Conservation (phyloP, 1,139 yeast genomes). For the Citeromyces siamensis region DNA sequence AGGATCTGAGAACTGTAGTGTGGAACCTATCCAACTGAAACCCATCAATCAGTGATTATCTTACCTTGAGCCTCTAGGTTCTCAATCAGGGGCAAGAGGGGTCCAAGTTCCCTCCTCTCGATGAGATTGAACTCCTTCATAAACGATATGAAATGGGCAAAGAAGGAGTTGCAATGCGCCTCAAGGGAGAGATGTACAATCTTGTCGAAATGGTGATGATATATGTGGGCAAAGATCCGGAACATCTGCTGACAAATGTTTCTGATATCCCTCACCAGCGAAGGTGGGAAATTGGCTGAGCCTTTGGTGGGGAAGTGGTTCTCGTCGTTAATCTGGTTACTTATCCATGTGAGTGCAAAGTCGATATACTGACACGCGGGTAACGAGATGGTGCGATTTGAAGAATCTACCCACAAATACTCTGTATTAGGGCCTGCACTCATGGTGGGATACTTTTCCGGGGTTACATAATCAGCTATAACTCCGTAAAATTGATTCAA, state of each 20-base stretch:
- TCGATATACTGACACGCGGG: slow-evolving; percentile 94
- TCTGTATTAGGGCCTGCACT: slow-evolving; percentile 90
- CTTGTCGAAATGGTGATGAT: slow-evolving; percentile 89
- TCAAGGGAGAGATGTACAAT: slow-evolving; percentile 82
- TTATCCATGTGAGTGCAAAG: slow-evolving; percentile 84
- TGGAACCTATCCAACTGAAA: slow-evolving; percentile 16
- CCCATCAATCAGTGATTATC: slow-evolving; percentile 20
- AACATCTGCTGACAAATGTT: slow-evolving; percentile 89
- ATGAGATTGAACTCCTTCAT: slow-evolving; percentile 73
- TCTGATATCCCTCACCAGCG: slow-evolving; percentile 70
- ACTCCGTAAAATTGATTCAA: slow-evolving; percentile 83
- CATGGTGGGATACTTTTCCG: slow-evolving; percentile 87
- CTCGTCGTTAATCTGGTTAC: slow-evolving; percentile 79
- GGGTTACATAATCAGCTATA: slow-evolving; percentile 78
- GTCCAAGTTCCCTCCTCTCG: slow-evolving; percentile 70
- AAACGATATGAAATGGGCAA: slow-evolving; percentile 89
- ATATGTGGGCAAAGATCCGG: slow-evolving; percentile 92
- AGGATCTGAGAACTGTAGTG: slow-evolving; percentile 31
- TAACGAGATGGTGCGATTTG: slow-evolving; percentile 64
- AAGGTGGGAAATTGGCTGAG: slow-evolving; percentile 90
- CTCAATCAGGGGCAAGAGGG: slow-evolving; percentile 65
- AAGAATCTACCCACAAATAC: slow-evolving; percentile 74
- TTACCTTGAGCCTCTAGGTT: slow-evolving; percentile 81
- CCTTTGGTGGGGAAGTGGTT: slow-evolving; percentile 83
- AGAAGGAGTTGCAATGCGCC: slow-evolving; percentile 97